A percentile compares a stretch with the other conserved stretches of the same genome.
Conservation (phyloP, 225 moss, liverwort and hornwort genomes). For the Polytrichum commune region DNA sequence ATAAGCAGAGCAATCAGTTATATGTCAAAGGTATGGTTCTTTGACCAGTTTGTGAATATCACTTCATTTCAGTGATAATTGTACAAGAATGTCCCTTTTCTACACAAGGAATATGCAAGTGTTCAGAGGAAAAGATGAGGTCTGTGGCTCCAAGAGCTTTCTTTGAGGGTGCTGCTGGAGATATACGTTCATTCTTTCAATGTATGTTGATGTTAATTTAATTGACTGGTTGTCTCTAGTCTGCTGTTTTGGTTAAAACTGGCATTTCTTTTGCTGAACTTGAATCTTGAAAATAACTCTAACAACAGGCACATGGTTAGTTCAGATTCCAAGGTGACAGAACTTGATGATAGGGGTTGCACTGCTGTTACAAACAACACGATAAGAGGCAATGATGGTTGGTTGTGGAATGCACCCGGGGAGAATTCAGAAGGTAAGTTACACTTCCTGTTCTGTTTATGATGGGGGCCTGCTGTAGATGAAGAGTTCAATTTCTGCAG, state of each 20-base stretch:
- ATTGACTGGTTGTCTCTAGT: background rate
- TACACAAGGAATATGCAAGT: background rate
- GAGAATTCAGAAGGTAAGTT: constrained; percentile 1
- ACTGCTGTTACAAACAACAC: background rate
- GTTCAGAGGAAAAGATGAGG: too few relatives aligned
- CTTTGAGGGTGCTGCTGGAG: background rate
- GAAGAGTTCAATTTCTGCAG: background rate
- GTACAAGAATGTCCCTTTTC: background rate
- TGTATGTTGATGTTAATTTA: background rate
- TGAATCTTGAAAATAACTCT: background rate
- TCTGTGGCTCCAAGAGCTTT: too few relatives aligned
- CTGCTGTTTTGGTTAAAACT: background rate
- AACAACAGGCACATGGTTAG: background rate
- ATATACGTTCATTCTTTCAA: background rate
- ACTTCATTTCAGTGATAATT: background rate
- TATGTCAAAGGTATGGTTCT: constrained; percentile 24
- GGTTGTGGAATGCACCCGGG: background rate
- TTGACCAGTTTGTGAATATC: background rate
- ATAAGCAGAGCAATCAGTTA: constrained; percentile 20
- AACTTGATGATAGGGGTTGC: background rate
- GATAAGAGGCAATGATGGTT: constrained; percentile 4
- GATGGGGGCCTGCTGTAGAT: background rate
- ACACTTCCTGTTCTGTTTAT: background rate
- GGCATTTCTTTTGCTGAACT: background rate
- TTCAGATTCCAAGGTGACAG: background rate